These are phyloP conservation scores for Coniochaeta sp. DNA, from an alignment of 2,329 filamentous ascomycete genomes.

Conservation along the genomic window DNA sequence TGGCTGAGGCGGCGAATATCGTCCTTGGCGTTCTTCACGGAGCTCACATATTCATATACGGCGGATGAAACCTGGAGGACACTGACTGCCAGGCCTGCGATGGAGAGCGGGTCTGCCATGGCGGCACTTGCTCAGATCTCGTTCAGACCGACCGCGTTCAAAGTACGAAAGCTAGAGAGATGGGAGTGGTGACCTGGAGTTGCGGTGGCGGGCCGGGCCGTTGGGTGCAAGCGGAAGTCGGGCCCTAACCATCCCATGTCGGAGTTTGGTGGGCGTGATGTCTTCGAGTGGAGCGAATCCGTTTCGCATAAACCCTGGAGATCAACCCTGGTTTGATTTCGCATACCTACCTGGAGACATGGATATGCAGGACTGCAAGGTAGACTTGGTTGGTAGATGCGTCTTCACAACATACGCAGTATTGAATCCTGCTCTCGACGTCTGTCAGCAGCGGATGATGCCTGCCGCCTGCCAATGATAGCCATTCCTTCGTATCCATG, in stretches of 20 bases:
- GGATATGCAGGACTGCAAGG: background rate
- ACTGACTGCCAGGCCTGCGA: conserved; percentile 4
- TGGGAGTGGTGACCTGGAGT: background rate
- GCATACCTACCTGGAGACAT: background rate
- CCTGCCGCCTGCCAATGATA: too few species aligned
- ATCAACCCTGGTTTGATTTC: background rate
- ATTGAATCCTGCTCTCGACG: too few species aligned
- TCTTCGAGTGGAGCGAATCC: background rate
- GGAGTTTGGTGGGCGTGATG: background rate
- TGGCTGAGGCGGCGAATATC: conserved; percentile 15
- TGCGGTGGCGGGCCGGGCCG: background rate
- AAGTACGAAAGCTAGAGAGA: background rate
- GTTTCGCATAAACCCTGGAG: background rate
- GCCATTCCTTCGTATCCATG: too few species aligned
- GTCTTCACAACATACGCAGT: too few species aligned
- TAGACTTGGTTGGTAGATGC: too few species aligned
- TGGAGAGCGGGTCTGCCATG: conserved; percentile 3
- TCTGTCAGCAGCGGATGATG: too few species aligned
- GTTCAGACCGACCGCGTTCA: background rate
- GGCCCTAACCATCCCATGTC: background rate
- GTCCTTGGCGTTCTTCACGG: conserved; percentile 14
- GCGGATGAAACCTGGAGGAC: conserved; percentile 12
- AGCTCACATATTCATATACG: conserved; percentile 10
- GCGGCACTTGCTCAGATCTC: background rate
- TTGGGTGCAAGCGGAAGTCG: background rate